phyloP scores from a whole-genome alignment of 2,329 filamentous ascomycete genomes.

The Epichloe glyceriae region DNA sequence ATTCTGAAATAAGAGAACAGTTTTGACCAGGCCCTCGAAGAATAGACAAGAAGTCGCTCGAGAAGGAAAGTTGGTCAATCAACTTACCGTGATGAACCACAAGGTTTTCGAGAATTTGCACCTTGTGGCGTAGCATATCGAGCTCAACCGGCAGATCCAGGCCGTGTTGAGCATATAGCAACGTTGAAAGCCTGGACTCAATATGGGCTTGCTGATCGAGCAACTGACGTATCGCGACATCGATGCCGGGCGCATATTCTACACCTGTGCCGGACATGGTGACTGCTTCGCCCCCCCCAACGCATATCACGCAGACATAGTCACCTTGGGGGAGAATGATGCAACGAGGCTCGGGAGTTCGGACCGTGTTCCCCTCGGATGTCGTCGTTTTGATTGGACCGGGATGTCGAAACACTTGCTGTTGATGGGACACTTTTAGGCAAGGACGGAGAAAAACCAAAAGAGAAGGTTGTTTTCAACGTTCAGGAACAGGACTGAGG shows the following conservation, averaged over 20 bases:
- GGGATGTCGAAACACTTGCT: neutral
- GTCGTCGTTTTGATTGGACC: neutral
- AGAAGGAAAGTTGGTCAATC: neutral
- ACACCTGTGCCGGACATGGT: slow-evolving; percentile 6
- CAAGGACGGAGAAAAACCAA: neutral
- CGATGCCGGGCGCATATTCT: slow-evolving; percentile 12
- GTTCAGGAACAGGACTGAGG: slow-evolving; percentile 4
- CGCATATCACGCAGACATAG: slow-evolving; percentile 3
- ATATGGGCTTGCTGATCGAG: slow-evolving; percentile 41
- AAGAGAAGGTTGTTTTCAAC: neutral
- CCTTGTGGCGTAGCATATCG: slow-evolving; percentile 43
- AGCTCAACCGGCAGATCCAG: slow-evolving; percentile 36
- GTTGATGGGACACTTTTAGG: neutral
- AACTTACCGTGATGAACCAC: slow-evolving; percentile 35
- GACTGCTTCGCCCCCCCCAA: slow-evolving; percentile 4
- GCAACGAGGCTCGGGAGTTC: neutral
- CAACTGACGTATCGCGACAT: slow-evolving; percentile 23
- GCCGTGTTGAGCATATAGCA: slow-evolving; percentile 34
- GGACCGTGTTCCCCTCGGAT: neutral
- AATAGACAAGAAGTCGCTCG: neutral
- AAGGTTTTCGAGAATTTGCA: slow-evolving; percentile 34
- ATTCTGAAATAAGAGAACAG: slow-evolving; percentile 1
- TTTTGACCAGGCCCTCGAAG: neutral
- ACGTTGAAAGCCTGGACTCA: slow-evolving; percentile 34
- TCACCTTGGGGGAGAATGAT: neutral